phyloP scores from a whole-genome alignment of 2,329 filamentous ascomycete genomes.

The Tolypocladium album region DNA sequence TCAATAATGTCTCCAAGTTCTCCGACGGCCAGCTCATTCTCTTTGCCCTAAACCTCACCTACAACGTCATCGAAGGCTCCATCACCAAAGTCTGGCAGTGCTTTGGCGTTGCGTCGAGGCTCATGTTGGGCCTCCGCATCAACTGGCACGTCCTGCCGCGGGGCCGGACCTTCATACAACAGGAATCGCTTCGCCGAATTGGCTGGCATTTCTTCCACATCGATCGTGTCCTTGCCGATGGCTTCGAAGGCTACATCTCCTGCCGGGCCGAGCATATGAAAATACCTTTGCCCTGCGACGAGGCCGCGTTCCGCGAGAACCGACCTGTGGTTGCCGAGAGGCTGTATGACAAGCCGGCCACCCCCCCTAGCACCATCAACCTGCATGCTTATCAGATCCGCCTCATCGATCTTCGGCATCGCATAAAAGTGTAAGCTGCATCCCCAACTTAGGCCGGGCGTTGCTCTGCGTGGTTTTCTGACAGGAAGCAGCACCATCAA shows the following conservation, averaged over 20 bases:
- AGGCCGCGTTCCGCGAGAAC: constrained; percentile 21
- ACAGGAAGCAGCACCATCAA: constrained; percentile 11
- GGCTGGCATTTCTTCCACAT: constrained; percentile 28
- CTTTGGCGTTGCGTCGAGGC: constrained; percentile 22
- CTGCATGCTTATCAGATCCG: constrained; percentile 23
- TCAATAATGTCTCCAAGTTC: constrained; percentile 27
- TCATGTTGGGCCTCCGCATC: constrained; percentile 26
- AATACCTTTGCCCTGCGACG: constrained; percentile 23
- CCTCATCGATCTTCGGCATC: constrained; percentile 24
- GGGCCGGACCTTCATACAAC: constrained; percentile 20
- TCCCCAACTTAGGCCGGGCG: background rate
- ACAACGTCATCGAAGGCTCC: constrained; percentile 24
- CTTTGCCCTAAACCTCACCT: constrained; percentile 22
- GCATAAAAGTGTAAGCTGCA: constrained; percentile 21
- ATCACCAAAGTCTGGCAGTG: constrained; percentile 30
- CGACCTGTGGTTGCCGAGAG: constrained; percentile 18
- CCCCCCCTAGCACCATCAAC: constrained; percentile 13
- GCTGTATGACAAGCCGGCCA: constrained; percentile 17
- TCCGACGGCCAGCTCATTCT: constrained; percentile 22
- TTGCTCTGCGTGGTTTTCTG: background rate
- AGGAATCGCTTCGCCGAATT: constrained; percentile 24
- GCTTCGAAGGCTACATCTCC: constrained; percentile 28
- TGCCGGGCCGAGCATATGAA: constrained; percentile 26
- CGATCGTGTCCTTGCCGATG: constrained; percentile 26
- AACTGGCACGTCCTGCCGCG: constrained; percentile 25